A percentile compares a stretch with the other conserved stretches of the same genome.
Conservation (phyloP, 2,329 filamentous ascomycete species). For the Talaromyces atroroseus region DNA sequence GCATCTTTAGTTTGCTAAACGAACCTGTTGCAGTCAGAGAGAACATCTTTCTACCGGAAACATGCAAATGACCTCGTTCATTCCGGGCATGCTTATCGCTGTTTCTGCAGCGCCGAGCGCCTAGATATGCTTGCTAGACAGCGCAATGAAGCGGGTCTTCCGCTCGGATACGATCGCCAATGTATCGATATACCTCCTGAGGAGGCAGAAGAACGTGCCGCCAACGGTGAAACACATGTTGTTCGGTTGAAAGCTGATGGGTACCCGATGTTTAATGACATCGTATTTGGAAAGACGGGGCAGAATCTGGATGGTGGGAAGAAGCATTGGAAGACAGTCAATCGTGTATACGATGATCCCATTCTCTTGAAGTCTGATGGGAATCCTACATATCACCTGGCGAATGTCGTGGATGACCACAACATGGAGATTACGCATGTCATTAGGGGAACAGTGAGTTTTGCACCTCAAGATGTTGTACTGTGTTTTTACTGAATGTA, state of each 20-base stretch:
- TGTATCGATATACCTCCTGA: constrained; percentile 63
- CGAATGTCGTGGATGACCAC: constrained; percentile 95
- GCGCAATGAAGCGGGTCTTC: constrained; percentile 54
- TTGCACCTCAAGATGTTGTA: not conserved
- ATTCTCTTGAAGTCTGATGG: constrained; percentile 89
- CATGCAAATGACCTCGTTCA: constrained; percentile 66
- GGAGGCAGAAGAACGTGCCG: constrained; percentile 66
- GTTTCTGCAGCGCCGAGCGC: constrained; percentile 76
- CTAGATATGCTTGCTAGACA: constrained; percentile 62
- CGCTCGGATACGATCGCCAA: constrained; percentile 62
- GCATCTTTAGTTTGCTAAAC: constrained; percentile 13
- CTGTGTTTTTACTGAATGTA: constrained; percentile 5
- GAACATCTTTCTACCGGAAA: constrained; percentile 64
- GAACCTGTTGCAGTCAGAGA: constrained; percentile 60
- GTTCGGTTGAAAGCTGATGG: constrained; percentile 67
- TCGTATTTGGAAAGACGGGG: constrained; percentile 65
- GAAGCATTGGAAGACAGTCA: constrained; percentile 39
- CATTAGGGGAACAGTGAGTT: constrained; percentile 70
- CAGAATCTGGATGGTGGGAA: constrained; percentile 41
- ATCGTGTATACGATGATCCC: constrained; percentile 66
- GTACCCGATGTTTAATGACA: constrained; percentile 64
- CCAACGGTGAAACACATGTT: constrained; percentile 65
- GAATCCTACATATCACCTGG: constrained; percentile 91
- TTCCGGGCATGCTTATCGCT: constrained; percentile 76
- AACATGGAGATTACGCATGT: constrained; percentile 95